phyloP scores from a whole-genome alignment of 1,284 basidiomycete genomes.

The Puccinia polysora region DNA sequence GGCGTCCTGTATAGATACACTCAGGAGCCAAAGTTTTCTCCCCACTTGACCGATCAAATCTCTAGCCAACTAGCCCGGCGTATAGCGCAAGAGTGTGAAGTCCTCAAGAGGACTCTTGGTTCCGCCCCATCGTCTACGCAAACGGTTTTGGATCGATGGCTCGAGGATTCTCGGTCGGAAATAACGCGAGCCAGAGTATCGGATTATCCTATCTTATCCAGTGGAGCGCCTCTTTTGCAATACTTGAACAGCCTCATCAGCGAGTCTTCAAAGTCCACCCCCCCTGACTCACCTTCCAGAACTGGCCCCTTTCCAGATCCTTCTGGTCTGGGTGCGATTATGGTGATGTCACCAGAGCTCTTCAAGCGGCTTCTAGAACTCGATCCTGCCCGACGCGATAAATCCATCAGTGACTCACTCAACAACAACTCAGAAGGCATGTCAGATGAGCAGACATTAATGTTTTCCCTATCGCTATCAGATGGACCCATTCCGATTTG shows the following conservation, averaged over 20 bases:
- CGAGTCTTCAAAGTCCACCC: neutral
- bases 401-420: neutral
- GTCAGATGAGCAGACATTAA: neutral
- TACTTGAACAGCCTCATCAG: constrained; percentile 7
- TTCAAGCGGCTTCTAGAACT: neutral
- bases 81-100: constrained; percentile 32
- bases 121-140: neutral
- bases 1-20: constrained; percentile 33
- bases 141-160: neutral
- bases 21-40: constrained; percentile 24
- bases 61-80: constrained; percentile 27
- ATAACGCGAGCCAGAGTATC: neutral
- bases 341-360: neutral
- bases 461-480: constrained; percentile 20
- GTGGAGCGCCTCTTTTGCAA: constrained; percentile 1
- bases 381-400: neutral
- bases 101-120: neutral
- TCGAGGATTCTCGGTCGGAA: neutral
- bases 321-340: constrained; percentile 9
- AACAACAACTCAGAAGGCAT: neutral
- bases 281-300: neutral
- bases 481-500: constrained; percentile 31
- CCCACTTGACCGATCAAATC: constrained; percentile 25
- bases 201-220: constrained; percentile 8
- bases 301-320: neutral